Evolutionary conservation across 768 basidiomycete species (phyloP).

Genomic region (Kwoniella bestiolae): DNA sequence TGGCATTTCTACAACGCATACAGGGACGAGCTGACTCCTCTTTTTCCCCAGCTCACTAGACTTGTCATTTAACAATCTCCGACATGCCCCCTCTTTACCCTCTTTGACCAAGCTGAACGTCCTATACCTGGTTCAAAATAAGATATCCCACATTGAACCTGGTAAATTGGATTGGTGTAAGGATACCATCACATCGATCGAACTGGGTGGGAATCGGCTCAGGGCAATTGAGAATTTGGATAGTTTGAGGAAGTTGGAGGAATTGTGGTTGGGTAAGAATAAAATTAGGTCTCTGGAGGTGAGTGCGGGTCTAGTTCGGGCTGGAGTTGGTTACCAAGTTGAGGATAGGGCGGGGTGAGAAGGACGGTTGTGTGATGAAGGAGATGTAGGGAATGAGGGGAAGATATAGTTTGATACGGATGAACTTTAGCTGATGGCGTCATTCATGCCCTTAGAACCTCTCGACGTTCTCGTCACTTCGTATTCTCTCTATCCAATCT

Average conservation of each 20-base stretch:
- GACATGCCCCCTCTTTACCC: conserved; percentile 62
- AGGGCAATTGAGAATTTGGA: conserved; percentile 90
- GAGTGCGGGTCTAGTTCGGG: no score
- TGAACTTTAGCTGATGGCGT: background rate
- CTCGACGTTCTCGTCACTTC: conserved; percentile 70
- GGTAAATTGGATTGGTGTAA: conserved; percentile 64
- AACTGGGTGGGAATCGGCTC: conserved; percentile 91
- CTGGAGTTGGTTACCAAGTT: conserved; percentile 6
- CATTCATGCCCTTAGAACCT: conserved; percentile 70
- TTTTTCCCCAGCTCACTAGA: conserved; percentile 70
- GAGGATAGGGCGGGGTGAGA: background rate
- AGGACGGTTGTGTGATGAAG: background rate
- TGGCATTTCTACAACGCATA: no score
- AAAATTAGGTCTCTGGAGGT: conserved; percentile 90
- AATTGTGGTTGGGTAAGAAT: conserved; percentile 97
- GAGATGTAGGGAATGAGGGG: background rate
- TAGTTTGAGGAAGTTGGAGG: conserved; percentile 77
- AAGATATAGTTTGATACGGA: background rate
- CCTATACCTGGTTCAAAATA: conserved; percentile 95
- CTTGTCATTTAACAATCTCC: conserved; percentile 91
- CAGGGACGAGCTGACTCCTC: background rate
- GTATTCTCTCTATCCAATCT: conserved; percentile 80
- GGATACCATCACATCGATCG: conserved; percentile 74
- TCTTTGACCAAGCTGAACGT: conserved; percentile 65
- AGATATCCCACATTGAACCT: conserved; percentile 73